Base-by-base conservation (phyloP, 495 filamentous ascomycete genomes). In the Tuber magnatum region DNA sequence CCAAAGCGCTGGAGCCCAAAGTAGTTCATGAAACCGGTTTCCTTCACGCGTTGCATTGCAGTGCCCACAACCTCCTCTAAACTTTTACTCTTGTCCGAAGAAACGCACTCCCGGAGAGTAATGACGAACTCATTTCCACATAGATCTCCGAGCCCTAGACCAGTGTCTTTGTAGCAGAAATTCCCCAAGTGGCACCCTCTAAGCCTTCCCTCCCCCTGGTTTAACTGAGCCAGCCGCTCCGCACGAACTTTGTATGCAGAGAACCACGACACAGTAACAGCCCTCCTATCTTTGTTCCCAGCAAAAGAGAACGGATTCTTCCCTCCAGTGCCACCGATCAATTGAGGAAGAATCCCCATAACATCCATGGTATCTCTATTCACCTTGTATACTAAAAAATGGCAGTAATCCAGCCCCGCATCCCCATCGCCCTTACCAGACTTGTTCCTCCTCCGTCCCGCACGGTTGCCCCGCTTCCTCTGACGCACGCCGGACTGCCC, bases 301-400 rank as follows among this genome's bases (percentile, higher is more conserved):
- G 94, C 94, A 81, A 94, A 95, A 51, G 91, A 87, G 80, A 97
- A 94, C 73, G 84, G 85, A 76, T 90, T 90, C 4, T 89, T 84
- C 71, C 89, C 90, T 3, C 46, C 71, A 7, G 90, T 84, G 73
- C 90, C 90, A 14, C 43, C 35, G 44, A 97, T 80, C 28, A 88
- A 86, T 69, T 89, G 88, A 0, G 90, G 89, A 12, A 98, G 85
- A 74, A 89, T 91, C 12, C 87, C 89, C 41, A 96, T 86, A 0
- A 92, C 90, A 77, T 99, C 94, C 93, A 97, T 97, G 2, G 96
- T 99, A 80, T 99, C 96, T 79, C 93, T 93, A 84, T 99, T 99
- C 84, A 98, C 95, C 85, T 99, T 99, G 86, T 94, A 95, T 56
- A 99, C 88, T 0, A 93, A 92, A 81, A 98, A 96, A 83, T 99